Evolutionary conservation across 129 eudicot species (phyloP).

Genomic region (Pulicaria dysenterica): DNA sequence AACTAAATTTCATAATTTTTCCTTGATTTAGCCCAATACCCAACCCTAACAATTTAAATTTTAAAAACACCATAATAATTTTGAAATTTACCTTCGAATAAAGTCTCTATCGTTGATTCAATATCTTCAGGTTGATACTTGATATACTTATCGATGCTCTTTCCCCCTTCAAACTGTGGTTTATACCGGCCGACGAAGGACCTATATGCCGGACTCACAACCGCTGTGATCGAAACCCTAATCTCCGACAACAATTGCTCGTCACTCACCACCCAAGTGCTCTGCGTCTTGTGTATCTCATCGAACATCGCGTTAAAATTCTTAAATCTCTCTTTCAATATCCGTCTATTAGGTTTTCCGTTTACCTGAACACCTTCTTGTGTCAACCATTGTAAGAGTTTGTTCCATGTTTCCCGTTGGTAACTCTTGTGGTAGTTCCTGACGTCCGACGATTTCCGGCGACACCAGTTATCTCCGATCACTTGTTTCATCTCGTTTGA

Average conservation of each 20-base stretch:
- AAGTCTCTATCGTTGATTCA: slow-evolving; percentile 66
- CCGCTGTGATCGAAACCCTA: slow-evolving; percentile 64
- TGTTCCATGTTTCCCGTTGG: slow-evolving; percentile 79
- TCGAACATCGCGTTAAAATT: slow-evolving; percentile 65
- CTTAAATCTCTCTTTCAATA: slow-evolving; percentile 75
- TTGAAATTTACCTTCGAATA: slow-evolving; percentile 62
- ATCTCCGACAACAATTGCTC: slow-evolving; percentile 82
- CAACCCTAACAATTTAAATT: background rate
- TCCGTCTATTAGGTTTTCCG: slow-evolving; percentile 54
- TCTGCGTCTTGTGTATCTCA: slow-evolving; percentile 76
- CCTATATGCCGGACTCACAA: slow-evolving; percentile 88
- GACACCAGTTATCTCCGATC: slow-evolving; percentile 68
- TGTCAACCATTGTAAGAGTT: slow-evolving; percentile 51
- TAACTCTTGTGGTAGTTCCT: slow-evolving; percentile 80
- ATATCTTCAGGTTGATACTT: slow-evolving; percentile 90
- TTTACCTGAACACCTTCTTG: slow-evolving; percentile 64
- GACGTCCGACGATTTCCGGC: slow-evolving; percentile 67
- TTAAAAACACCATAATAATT: background rate
- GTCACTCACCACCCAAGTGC: slow-evolving; percentile 82
- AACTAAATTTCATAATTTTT: too few relatives aligned
- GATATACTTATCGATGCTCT: slow-evolving; percentile 65
- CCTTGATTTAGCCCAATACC: too few relatives aligned
- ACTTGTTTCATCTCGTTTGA: slow-evolving; percentile 50
- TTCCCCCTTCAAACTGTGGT: slow-evolving; percentile 53
- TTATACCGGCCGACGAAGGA: slow-evolving; percentile 74